Percentiles rank a stretch among this genome's conserved stretches.
Conservation (phyloP, 2,329 filamentous ascomycete genomes). For the Fusarium sterilihyphosum region DNA sequence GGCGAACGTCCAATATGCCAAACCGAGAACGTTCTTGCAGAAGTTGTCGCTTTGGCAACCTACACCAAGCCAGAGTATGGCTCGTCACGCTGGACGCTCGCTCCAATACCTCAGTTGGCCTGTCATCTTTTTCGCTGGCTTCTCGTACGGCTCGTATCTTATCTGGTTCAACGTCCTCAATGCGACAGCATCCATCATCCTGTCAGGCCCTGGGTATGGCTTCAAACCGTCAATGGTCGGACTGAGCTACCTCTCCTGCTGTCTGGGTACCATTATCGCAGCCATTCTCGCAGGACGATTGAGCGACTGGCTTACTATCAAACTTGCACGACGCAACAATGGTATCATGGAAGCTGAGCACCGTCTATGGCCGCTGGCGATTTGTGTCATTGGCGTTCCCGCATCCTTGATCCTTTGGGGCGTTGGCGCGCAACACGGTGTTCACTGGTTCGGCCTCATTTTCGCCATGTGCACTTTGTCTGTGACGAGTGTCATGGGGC, state of each 20-base stretch:
- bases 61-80: slow-evolving; percentile 46
- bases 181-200: slow-evolving; percentile 54
- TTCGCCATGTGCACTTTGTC: slow-evolving; percentile 52
- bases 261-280: slow-evolving; percentile 48
- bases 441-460: slow-evolving; percentile 56
- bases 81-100: slow-evolving; percentile 50
- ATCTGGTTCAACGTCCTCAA: slow-evolving; percentile 58
- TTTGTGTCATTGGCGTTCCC: slow-evolving; percentile 45
- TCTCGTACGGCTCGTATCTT: slow-evolving; percentile 55
- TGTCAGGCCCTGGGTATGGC: slow-evolving; percentile 51
- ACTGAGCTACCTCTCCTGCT: slow-evolving; percentile 50
- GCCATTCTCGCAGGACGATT: slow-evolving; percentile 46
- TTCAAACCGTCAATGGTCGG: slow-evolving; percentile 53
- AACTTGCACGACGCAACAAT: slow-evolving; percentile 51
- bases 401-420: slow-evolving; percentile 47
- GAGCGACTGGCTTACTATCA: slow-evolving; percentile 52
- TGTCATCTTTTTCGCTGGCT: slow-evolving; percentile 54
- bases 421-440: slow-evolving; percentile 48
- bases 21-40: slow-evolving; percentile 52
- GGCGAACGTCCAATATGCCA: background rate
- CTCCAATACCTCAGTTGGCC: slow-evolving; percentile 53
- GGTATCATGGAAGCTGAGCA: slow-evolving; percentile 56
- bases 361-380: slow-evolving; percentile 52
- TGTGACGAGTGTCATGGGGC: slow-evolving; percentile 48
- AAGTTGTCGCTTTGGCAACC: slow-evolving; percentile 56